phyloP scores from a whole-genome alignment of 1,284 basidiomycete genomes.

The Inonotus hispidus region DNA sequence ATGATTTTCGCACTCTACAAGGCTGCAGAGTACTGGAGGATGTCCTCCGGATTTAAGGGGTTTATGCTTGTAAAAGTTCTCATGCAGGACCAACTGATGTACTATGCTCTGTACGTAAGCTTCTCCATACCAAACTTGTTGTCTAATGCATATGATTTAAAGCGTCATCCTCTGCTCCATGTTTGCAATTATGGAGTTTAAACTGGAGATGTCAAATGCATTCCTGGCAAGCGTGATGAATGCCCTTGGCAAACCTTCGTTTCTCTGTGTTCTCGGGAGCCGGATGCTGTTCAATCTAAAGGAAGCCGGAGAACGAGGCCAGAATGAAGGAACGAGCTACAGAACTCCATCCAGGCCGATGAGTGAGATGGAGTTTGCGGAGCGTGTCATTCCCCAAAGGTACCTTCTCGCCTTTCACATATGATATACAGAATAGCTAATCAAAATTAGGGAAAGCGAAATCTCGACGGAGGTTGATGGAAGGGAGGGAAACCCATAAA shows the following conservation, averaged over 20 bases:
- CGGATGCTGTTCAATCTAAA: too few relatives aligned
- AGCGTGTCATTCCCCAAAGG: background rate
- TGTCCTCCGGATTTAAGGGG: background rate
- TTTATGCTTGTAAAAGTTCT: background rate
- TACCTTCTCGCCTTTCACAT: background rate
- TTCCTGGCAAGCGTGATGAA: background rate
- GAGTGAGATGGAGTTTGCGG: background rate
- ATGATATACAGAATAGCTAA: background rate
- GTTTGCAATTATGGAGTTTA: background rate
- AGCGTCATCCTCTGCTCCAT: background rate
- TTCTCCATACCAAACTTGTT: background rate
- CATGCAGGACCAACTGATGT: conserved; percentile 3
- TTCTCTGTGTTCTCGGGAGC: too few relatives aligned
- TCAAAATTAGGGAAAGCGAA: background rate
- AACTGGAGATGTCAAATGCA: background rate
- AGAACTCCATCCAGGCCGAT: background rate
- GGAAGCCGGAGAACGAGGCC: too few relatives aligned
- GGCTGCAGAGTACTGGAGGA: conserved; percentile 2
- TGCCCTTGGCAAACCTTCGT: too few relatives aligned
- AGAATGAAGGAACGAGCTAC: conserved; percentile 6
- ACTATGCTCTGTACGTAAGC: background rate
- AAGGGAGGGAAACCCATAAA: background rate
- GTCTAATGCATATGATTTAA: background rate
- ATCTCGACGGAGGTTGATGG: background rate
- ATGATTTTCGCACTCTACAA: background rate